phyloP scores from a whole-genome alignment of 2,329 filamentous ascomycete species.

The Penicillium sp. region DNA sequence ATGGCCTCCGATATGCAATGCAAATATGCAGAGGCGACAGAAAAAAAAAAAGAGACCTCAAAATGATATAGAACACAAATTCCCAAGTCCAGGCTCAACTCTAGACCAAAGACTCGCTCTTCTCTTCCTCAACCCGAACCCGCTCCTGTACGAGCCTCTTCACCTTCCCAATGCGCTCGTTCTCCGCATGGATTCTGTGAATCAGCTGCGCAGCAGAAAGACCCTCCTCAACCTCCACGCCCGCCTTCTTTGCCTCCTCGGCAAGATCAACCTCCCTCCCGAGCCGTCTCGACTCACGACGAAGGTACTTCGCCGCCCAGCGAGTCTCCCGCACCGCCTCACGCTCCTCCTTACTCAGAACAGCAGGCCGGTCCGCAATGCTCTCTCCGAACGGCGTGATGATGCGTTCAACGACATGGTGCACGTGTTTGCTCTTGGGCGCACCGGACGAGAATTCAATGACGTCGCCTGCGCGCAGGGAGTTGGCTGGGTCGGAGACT shows the following conservation, averaged over 20 bases:
- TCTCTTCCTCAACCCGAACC: slow-evolving; percentile 5
- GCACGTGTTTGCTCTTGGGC: slow-evolving; percentile 40
- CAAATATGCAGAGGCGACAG: slow-evolving; percentile 1
- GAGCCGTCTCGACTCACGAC: slow-evolving; percentile 30
- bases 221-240: slow-evolving; percentile 12
- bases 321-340: slow-evolving; percentile 33
- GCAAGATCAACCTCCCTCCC: slow-evolving; percentile 20
- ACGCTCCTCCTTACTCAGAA: slow-evolving; percentile 39
- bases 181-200: slow-evolving; percentile 19
- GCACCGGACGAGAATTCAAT: slow-evolving; percentile 47
- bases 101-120: not conserved
- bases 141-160: slow-evolving; percentile 31
- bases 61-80: slow-evolving; percentile 1
- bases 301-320: slow-evolving; percentile 35
- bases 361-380: slow-evolving; percentile 39
- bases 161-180: slow-evolving; percentile 25
- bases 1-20: slow-evolving; percentile 22
- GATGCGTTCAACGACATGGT: slow-evolving; percentile 47
- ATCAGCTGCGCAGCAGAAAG: slow-evolving; percentile 30
- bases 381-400: slow-evolving; percentile 42
- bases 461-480: slow-evolving; percentile 46
- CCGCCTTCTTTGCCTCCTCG: slow-evolving; percentile 27
- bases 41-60: not conserved
- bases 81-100: not conserved
- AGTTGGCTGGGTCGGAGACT: slow-evolving; percentile 44